Conservation (phyloP, 2,329 filamentous ascomycete genomes). For the Cladosporium phlei region DNA sequence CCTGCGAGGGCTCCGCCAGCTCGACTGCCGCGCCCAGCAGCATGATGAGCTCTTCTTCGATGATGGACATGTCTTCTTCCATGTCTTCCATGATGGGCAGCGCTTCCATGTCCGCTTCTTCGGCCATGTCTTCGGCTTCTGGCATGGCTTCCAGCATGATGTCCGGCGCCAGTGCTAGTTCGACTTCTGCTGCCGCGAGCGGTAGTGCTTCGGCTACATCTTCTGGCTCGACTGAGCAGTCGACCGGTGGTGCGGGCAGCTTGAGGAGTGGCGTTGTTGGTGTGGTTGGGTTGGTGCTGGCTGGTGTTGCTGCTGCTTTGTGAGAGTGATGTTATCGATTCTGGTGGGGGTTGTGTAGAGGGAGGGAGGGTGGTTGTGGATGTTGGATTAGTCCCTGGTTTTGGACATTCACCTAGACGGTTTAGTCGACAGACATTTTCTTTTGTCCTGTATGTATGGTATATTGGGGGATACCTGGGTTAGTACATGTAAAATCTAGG, state of each 20-base stretch:
- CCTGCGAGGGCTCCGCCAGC: constrained; percentile 26
- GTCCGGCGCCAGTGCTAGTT: neutral
- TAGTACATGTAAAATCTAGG: no score
- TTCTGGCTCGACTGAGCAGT: neutral
- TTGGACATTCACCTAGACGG: no score
- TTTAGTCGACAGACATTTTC: no score
- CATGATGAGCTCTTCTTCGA: neutral
- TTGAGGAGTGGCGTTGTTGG: neutral
- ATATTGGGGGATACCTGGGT: no score
- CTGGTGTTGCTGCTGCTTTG: constrained; percentile 23
- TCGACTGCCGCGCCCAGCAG: constrained; percentile 13
- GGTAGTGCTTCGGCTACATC: neutral
- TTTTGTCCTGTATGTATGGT: no score
- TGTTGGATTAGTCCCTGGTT: no score
- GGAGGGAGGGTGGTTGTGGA: no score
- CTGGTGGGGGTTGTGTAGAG: no score
- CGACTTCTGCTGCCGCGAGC: constrained; percentile 3
- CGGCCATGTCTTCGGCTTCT: constrained; percentile 5
- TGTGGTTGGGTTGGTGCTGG: constrained; percentile 19
- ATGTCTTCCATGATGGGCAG: neutral
- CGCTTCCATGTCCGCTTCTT: neutral
- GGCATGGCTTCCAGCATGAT: neutral
- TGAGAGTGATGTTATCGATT: constrained; percentile 14
- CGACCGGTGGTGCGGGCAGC: constrained; percentile 8
- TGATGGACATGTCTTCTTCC: neutral